Base-by-base conservation (phyloP, 805 yeast genomes). In the Saccharomycopsis oosterbeekiorum region DNA sequence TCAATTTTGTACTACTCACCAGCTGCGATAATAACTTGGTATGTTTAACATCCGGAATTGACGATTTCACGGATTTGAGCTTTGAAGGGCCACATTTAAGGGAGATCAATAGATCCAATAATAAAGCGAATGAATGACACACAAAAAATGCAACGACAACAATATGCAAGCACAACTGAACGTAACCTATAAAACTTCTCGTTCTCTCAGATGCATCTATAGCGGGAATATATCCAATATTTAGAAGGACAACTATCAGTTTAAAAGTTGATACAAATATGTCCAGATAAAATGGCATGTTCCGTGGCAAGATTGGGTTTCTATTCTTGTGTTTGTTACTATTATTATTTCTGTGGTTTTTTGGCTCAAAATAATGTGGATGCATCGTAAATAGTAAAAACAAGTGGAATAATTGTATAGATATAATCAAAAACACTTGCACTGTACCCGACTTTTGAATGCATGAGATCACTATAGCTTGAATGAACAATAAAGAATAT, bases 401-500 rank as follows among this genome's bases (percentile, higher is more conserved):
- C 26, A 73, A 63, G 55, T 70, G 74, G 4, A 70, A 10, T 15
- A 73, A 58, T 63, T 80, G 81, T 2, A 76, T 26, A 0, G 72
- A 62, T 10, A 78, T 68, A 36, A 81, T 67, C 15, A 76, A 55
- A 2, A 71, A 63, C 0, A 81, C 76, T 64, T 82, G 85, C 1
- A 74, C 76, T 1, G 70, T 60, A 0, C 84, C 85, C 60, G 71
- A 69, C 11, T 65, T 61, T 64, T 80, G 83, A 17, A 80, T 60
- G 24, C 75, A 68, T 0, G 84, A 83, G 51, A 82, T 73, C 0
- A 80, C 68, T 24, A 79, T 47, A 66, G 78, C 75, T 60, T 74
- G 75, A 1, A 75, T 17, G 1, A 80, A 39, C 2, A 73, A 56
- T 15, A 71, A 71, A 0, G 69, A 26, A 12, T 71, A 67, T 43